Conservation (phyloP, 345 rosid species). For the Viola odorata region DNA sequence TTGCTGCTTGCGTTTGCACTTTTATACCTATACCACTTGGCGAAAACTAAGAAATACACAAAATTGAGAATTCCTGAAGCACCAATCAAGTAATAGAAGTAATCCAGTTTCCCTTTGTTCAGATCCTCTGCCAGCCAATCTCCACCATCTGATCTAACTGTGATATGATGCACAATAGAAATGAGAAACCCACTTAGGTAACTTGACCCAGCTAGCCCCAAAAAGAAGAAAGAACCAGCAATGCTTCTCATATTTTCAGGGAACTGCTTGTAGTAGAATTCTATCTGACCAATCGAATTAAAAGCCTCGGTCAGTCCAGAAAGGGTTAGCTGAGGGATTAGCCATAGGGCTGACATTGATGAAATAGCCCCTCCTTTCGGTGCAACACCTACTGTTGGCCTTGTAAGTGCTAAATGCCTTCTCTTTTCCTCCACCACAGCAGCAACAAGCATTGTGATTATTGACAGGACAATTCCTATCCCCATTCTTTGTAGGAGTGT, state of each 20-base stretch:
- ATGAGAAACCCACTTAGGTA: slow-evolving; percentile 3
- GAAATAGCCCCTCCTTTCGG: slow-evolving; percentile 29
- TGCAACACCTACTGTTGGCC: slow-evolving; percentile 20
- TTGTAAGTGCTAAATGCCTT: slow-evolving; percentile 15
- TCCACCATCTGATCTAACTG: not conserved
- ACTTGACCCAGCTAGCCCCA: not conserved
- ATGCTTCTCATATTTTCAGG: slow-evolving; percentile 19
- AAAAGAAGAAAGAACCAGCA: slow-evolving; percentile 6
- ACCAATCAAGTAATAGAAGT: slow-evolving; percentile 1
- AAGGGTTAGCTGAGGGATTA: slow-evolving; percentile 34
- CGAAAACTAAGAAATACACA: not conserved
- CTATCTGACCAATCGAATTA: slow-evolving; percentile 4
- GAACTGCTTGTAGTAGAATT: slow-evolving; percentile 16
- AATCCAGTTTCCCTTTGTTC: slow-evolving; percentile 8
- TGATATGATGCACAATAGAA: not conserved
- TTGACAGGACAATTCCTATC: slow-evolving; percentile 26
- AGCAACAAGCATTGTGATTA: slow-evolving; percentile 30
- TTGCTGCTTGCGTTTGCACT: too few species aligned
- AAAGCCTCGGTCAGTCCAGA: slow-evolving; percentile 31
- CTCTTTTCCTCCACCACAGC: slow-evolving; percentile 27
- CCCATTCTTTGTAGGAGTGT: slow-evolving; percentile 36
- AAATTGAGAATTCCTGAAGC: not conserved
- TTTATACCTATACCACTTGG: slow-evolving; percentile 11
- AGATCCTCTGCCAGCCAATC: slow-evolving; percentile 12
- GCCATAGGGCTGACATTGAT: slow-evolving; percentile 35